Percentiles rank a stretch among this genome's conserved stretches.
phyloP scores from a whole-genome alignment of 306 rosid species.

The Calophaca sinica region DNA sequence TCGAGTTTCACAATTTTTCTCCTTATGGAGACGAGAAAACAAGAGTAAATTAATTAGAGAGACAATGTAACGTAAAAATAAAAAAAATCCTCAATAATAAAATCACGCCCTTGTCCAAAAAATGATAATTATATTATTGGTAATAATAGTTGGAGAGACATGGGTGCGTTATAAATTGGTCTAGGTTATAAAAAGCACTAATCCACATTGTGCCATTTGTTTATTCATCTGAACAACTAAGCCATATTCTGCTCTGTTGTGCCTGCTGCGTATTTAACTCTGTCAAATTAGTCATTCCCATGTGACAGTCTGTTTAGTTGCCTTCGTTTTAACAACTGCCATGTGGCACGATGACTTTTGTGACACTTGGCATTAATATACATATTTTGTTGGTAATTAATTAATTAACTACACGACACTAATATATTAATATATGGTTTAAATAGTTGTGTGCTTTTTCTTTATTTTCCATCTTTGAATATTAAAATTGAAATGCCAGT shows the following conservation, averaged over 20 bases:
- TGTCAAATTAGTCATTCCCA: conserved; percentile 47
- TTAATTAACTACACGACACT: not conserved
- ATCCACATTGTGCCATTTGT: conserved; percentile 37
- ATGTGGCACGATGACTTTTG: conserved; percentile 38
- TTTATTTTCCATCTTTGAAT: conserved; percentile 36
- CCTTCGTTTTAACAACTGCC: conserved; percentile 40
- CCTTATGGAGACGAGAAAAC: not conserved
- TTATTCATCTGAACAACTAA: conserved; percentile 53
- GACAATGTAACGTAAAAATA: no score
- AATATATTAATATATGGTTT: conserved; percentile 20
- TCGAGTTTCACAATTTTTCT: no score
- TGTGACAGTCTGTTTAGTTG: conserved; percentile 46
- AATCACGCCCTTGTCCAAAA: conserved; percentile 3
- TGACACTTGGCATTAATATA: conserved; percentile 32
- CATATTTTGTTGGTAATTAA: not conserved
- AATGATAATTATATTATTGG: not conserved
- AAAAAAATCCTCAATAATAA: no score
- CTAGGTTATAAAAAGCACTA: conserved; percentile 34
- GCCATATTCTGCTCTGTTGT: conserved; percentile 55
- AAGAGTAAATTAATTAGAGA: conserved; percentile 17
- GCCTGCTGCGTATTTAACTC: conserved; percentile 40
- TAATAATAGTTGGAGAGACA: conserved; percentile 50
- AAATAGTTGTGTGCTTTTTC: conserved; percentile 31
- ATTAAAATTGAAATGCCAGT: conserved; percentile 57
- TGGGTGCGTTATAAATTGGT: conserved; percentile 49